phyloP scores from a whole-genome alignment of 345 rosid genomes.

The Salix koriyanagi region DNA sequence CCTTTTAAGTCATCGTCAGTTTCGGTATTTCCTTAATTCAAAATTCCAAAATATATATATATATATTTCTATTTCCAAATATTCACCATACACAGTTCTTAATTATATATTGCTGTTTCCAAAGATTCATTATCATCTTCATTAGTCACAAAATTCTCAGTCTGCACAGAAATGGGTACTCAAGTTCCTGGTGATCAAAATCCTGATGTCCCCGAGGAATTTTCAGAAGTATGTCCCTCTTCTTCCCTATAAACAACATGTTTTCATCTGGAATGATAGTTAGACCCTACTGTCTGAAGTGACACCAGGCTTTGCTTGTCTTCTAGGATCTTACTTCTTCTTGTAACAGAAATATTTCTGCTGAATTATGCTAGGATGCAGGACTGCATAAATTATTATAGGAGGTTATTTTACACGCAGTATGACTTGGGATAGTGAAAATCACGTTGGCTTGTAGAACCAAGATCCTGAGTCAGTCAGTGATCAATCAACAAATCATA shows the following conservation, averaged over 20 bases:
- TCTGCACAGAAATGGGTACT: background rate
- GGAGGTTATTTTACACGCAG: no score
- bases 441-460: no score
- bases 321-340: no score
- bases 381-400: no score
- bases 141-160: background rate
- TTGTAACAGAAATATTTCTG: no score
- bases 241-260: background rate
- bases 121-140: background rate
- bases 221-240: background rate
- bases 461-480: no score
- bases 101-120: background rate
- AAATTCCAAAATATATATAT: background rate
- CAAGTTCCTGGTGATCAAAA: background rate
- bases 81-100: background rate
- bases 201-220: background rate
- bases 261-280: no score
- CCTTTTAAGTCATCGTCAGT: background rate
- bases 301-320: background rate
- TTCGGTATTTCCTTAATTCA: slow-evolving; percentile 1
- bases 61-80: background rate
- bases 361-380: no score
- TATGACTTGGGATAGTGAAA: no score
- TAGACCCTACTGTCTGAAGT: background rate
- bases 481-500: no score